Conservation (phyloP, 768 basidiomycete species). For the Sporobolomyces pararoseus region DNA sequence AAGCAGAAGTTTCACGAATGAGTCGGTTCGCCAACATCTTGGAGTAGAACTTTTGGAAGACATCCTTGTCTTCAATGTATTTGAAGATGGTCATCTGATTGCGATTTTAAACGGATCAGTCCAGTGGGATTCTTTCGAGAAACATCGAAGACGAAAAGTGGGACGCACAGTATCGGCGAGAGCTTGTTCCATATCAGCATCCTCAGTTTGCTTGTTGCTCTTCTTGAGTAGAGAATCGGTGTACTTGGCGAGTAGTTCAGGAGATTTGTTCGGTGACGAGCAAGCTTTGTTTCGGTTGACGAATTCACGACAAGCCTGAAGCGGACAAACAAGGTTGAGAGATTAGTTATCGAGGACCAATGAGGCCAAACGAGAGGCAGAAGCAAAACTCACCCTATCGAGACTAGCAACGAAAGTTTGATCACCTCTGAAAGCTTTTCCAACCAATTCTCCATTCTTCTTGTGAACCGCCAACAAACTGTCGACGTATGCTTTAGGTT, state of each 20-base stretch:
- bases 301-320: slow-evolving; percentile 83
- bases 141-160: no score
- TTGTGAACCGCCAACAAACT: slow-evolving; percentile 83
- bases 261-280: slow-evolving; percentile 72
- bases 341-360: background rate
- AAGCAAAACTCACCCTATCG: slow-evolving; percentile 56
- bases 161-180: slow-evolving; percentile 76
- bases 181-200: slow-evolving; percentile 81
- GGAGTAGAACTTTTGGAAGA: slow-evolving; percentile 96
- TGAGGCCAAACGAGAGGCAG: background rate
- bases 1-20: slow-evolving; percentile 82
- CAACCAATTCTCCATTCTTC: slow-evolving; percentile 85
- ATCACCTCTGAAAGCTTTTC: slow-evolving; percentile 83
- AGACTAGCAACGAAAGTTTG: slow-evolving; percentile 88
- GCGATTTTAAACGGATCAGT: no score
- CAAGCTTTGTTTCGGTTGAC: slow-evolving; percentile 91
- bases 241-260: slow-evolving; percentile 87
- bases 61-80: slow-evolving; percentile 97
- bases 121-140: background rate
- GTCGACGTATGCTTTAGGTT: slow-evolving; percentile 92
- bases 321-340: background rate
- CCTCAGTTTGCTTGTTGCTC: slow-evolving; percentile 92
- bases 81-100: slow-evolving; percentile 92
- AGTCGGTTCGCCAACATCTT: slow-evolving; percentile 89
- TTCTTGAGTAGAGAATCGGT: slow-evolving; percentile 83